Evolutionary conservation across 1,139 yeast genomes (phyloP).

Genomic region (Yamadazyma pseudoaaseri): DNA sequence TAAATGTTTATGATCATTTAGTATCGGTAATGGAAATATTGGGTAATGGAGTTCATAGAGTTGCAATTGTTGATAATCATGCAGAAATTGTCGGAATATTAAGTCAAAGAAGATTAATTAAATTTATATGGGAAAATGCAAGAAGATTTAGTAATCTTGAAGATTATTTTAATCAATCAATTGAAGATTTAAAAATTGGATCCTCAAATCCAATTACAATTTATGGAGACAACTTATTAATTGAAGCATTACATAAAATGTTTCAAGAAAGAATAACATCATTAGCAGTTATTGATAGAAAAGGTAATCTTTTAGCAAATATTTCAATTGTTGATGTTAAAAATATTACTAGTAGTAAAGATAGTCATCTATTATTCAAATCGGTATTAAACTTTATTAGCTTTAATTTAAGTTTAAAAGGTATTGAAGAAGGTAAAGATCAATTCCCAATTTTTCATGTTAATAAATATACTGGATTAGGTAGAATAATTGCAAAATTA

Average conservation of each 20-base stretch:
- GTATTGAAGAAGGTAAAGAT: conserved; percentile 92
- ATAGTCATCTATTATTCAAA: conserved; percentile 75
- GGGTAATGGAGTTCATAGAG: conserved; percentile 90
- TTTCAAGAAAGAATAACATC: conserved; percentile 82
- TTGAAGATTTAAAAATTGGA: conserved; percentile 70
- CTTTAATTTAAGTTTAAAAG: conserved; percentile 82
- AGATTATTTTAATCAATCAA: conserved; percentile 62
- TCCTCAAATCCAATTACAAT: conserved; percentile 71
- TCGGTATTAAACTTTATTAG: conserved; percentile 86
- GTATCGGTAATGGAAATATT: conserved; percentile 77
- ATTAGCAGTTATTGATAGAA: conserved; percentile 87
- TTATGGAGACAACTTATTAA: conserved; percentile 79
- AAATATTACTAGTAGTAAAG: conserved; percentile 80
- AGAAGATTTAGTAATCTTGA: conserved; percentile 81
- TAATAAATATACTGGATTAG: conserved; percentile 72
- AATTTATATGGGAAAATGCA: conserved; percentile 89
- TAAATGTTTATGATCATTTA: conserved; percentile 66
- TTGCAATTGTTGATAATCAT: conserved; percentile 68
- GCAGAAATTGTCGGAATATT: conserved; percentile 66
- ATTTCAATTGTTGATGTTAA: conserved; percentile 92
- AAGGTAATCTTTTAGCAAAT: conserved; percentile 77
- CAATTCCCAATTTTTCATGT: conserved; percentile 97
- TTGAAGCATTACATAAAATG: conserved; percentile 87
- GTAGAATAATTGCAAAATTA: conserved; percentile 87
- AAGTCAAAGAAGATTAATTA: conserved; percentile 83